Percentiles rank a stretch among this genome's conserved stretches.
Conservation (phyloP, 345 rosid species). For the Stellera chamaejasme region DNA sequence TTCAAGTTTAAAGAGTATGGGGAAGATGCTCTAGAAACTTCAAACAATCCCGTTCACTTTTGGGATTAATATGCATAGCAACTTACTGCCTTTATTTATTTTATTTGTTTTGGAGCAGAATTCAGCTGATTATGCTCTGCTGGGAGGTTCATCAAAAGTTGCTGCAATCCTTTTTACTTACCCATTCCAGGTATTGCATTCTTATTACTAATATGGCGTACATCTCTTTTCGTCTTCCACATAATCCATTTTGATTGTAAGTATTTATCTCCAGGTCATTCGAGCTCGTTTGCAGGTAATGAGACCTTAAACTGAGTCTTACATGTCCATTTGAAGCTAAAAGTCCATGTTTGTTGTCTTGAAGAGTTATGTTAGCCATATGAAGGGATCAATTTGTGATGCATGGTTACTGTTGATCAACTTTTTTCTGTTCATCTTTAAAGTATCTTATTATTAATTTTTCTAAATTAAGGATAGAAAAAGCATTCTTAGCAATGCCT, state of each 20-base stretch:
- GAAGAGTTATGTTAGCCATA: no score
- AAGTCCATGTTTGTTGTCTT: no score
- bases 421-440: no score
- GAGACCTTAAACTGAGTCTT: background rate
- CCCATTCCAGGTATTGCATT: slow-evolving; percentile 63
- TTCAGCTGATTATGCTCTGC: slow-evolving; percentile 78
- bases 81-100: slow-evolving; percentile 9
- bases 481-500: no score
- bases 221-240: slow-evolving; percentile 1
- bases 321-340: background rate
- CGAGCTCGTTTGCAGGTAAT: slow-evolving; percentile 85
- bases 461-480: no score
- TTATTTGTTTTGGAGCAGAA: slow-evolving; percentile 26
- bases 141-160: slow-evolving; percentile 84
- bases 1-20: no score
- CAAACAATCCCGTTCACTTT: no score
- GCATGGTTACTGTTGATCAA: no score
- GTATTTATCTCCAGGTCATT: slow-evolving; percentile 49
- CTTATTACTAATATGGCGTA: slow-evolving; percentile 1
- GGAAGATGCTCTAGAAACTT: no score
- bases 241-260: slow-evolving; percentile 10
- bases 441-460: background rate
- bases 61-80: no score
- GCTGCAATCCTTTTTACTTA: slow-evolving; percentile 82
- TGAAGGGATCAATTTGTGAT: no score